Conservation (phyloP, 345 rosid genomes). For the Cardamine resedifolia region DNA sequence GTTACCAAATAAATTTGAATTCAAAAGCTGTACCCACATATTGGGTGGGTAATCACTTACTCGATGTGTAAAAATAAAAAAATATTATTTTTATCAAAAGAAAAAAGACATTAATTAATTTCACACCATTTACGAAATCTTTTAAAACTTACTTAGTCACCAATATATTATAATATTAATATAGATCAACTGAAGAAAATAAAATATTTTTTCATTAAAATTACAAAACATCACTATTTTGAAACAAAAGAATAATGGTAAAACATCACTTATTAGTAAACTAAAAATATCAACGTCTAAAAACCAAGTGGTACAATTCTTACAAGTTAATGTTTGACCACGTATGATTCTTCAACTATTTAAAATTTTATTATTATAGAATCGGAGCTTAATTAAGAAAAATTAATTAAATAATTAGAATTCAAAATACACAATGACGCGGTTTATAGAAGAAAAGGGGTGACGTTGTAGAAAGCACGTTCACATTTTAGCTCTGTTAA, state of each 20-base stretch:
- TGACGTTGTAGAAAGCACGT: constrained; percentile 40
- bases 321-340: constrained; percentile 23
- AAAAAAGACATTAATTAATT: background rate
- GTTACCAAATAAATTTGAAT: background rate
- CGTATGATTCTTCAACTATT: constrained; percentile 1
- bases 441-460: constrained; percentile 9
- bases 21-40: background rate
- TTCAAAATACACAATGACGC: constrained; percentile 22
- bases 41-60: background rate
- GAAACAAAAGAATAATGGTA: background rate
- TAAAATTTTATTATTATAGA: background rate
- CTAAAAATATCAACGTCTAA: constrained; percentile 15
- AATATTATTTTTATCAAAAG: too few relatives aligned
- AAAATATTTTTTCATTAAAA: background rate
- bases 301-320: background rate
- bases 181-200: background rate
- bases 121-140: background rate
- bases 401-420: background rate
- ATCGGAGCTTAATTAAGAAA: constrained; percentile 8
- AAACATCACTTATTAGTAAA: background rate
- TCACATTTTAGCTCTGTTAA: constrained; percentile 12
- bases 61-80: background rate
- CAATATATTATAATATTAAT: background rate
- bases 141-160: background rate
- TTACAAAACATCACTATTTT: background rate